Base-by-base conservation (phyloP, 208 protist genomes). In the Wallacemonas sp. region DNA sequence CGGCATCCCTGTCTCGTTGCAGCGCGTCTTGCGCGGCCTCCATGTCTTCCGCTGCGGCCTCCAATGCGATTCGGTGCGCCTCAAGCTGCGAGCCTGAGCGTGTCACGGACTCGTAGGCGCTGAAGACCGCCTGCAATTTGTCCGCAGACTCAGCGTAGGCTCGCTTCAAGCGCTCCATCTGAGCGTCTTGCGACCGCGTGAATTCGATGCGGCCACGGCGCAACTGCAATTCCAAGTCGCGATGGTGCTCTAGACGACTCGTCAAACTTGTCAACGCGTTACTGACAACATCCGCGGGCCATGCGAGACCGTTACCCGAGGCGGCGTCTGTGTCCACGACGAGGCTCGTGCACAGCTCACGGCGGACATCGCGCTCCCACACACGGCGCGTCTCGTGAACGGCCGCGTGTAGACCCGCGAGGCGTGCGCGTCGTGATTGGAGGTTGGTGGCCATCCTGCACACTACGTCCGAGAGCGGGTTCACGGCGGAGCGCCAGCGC, bases 321-420 rank as follows among this genome's bases (percentile, higher is more conserved):
- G n/a, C n/a, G n/a, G n/a, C n/a, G n/a, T n/a, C n/a, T n/a, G n/a
- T n/a, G n/a, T n/a, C n/a, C n/a, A n/a, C n/a, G n/a, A n/a, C n/a
- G n/a, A n/a, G n/a, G n/a, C n/a, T n/a, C n/a, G n/a, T n/a, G n/a
- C n/a, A 68, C 17, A 79, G 60, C 28, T 62, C 66, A 28, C 58
- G 63, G 22, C 75, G 58, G 14, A 79, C 66, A 22, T 81, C 71
- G 9, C 66, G 45, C 47, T 46, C 63, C 79, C 79, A 85, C 15
- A 41, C 38, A 21, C 66, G 34, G 22, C 75, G 76, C 28, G 65
- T 70, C 55, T 55, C 65, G 19, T 70, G 64, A 11, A 47, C 45
- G 12, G 54, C 61, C 28, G 62, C 68, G 22, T 74, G 75, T 38
- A 73, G 56, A n/a, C 64, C 55, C 3, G 62, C n/a, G 33, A 72